Evolutionary conservation across 345 rosid species (phyloP), one percentile per base, ranked within the genome.

Genomic region (Cardamine occulta): DNA sequence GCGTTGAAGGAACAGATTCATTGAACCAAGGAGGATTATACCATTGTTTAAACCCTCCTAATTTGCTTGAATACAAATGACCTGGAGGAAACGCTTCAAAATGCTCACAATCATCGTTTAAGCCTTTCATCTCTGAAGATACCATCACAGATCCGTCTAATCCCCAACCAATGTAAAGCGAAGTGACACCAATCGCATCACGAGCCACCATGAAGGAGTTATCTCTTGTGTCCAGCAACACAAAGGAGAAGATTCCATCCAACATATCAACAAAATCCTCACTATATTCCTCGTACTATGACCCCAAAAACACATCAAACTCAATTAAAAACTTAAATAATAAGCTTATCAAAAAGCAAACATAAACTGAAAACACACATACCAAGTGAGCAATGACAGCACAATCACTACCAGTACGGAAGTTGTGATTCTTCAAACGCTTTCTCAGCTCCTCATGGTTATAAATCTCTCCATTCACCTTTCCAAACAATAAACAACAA

Each of bases 401-500:
- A 73, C 97, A 95, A 40, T 95, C 99, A 79, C 99, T 92, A 57
- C 92, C 97, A 0, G 99, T 95, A 2, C 73, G 80, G 79, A 95
- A 92, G 81, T 85, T 88, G 80, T 95, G 99, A 70, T 85, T 80
- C 14, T 78, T 78, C 84, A 95, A 65, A 29, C 76, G 80, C 70
- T 80, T 80, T 79, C 97, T 89, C 42, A 92, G 84, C 48, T 85
- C 80, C 79, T 88, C 97, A 75, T 95, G 97, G 77, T 95, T 95
- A 86, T 92, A 95, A 75, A 92, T 95, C 81, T 92, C 97, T 74
- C 97, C 99, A 68, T 95, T 95, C 57, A 95, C 98, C 98, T 79
- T 47, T 8, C 40, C 6, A 61, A 66, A 74, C 37, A 66, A 29
- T 13, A 28, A 51, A 13, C 14, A 72, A 26, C 8, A 53, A 14